These are phyloP conservation scores for Tetrahymena elliotti DNA, from an alignment of 73 alveolate genomes.

Conservation along the genomic window DNA sequence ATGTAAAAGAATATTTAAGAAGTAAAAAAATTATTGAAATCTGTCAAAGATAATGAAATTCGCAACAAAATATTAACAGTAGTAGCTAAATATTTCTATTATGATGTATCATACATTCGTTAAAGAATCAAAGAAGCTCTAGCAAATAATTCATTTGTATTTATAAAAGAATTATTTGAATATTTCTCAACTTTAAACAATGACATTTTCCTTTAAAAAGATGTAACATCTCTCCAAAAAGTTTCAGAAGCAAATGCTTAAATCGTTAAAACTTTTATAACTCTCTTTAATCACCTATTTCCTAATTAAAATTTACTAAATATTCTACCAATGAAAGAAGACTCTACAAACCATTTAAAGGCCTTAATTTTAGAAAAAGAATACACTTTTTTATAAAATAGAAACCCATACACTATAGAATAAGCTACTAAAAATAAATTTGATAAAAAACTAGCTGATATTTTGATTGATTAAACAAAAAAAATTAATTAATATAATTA, in stretches of 20 bases:
- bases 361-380: background rate
- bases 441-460: background rate
- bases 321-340: background rate
- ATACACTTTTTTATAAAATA: background rate
- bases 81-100: background rate
- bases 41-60: background rate
- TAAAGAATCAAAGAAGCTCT: background rate
- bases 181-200: background rate
- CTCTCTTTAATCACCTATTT: background rate
- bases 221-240: background rate
- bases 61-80: background rate
- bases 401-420: background rate
- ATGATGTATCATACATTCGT: background rate
- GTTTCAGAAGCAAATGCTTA: background rate
- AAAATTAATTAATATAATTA: background rate
- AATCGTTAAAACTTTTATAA: background rate
- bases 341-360: background rate
- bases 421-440: background rate
- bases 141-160: background rate
- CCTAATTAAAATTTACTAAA: background rate
- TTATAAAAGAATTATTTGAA: background rate
- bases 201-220: background rate
- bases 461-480: background rate
- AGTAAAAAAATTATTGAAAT: background rate
- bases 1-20: background rate